Evolutionary conservation across 768 basidiomycete genomes (phyloP).

Genomic region (Calvatia gigantea): DNA sequence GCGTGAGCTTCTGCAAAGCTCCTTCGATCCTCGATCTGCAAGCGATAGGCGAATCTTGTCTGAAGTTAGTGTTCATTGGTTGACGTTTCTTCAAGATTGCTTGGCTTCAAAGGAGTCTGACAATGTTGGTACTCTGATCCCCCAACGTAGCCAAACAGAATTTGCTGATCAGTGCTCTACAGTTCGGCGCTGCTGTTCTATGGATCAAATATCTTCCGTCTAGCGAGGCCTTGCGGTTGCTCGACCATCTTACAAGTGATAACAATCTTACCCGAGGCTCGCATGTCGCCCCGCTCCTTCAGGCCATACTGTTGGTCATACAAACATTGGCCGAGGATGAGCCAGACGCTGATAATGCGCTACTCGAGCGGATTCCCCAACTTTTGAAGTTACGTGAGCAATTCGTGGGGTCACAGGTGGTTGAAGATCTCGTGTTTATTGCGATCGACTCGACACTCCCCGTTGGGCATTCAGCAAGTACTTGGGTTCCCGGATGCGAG

Average conservation of each 20-base stretch:
- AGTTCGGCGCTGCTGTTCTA: slow-evolving; percentile 21
- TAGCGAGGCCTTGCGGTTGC: slow-evolving; percentile 35
- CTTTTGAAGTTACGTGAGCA: slow-evolving; percentile 34
- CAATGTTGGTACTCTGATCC: background rate
- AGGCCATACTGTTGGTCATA: slow-evolving; percentile 34
- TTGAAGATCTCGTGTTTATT: slow-evolving; percentile 47
- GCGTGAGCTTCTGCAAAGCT: slow-evolving; percentile 31
- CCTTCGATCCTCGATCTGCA: slow-evolving; percentile 31
- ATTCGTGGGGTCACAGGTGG: slow-evolving; percentile 29
- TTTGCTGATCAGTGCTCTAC: slow-evolving; percentile 19
- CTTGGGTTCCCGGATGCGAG: slow-evolving; percentile 1
- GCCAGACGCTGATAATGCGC: slow-evolving; percentile 21
- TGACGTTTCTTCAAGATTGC: slow-evolving; percentile 18
- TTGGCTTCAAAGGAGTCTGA: slow-evolving; percentile 10
- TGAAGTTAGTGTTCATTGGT: slow-evolving; percentile 44
- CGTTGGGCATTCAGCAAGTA: slow-evolving; percentile 21
- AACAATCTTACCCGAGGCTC: background rate
- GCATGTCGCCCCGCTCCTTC: slow-evolving; percentile 22
- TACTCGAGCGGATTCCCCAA: slow-evolving; percentile 29
- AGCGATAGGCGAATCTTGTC: slow-evolving; percentile 38
- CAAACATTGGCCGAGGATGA: slow-evolving; percentile 15
- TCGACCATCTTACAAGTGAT: slow-evolving; percentile 34
- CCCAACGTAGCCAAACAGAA: background rate
- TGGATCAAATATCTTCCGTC: slow-evolving; percentile 59
- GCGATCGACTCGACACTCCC: slow-evolving; percentile 38